These are phyloP conservation scores for Pichia sp. DNA, from an alignment of 1,139 yeast genomes.

Conservation along the genomic window DNA sequence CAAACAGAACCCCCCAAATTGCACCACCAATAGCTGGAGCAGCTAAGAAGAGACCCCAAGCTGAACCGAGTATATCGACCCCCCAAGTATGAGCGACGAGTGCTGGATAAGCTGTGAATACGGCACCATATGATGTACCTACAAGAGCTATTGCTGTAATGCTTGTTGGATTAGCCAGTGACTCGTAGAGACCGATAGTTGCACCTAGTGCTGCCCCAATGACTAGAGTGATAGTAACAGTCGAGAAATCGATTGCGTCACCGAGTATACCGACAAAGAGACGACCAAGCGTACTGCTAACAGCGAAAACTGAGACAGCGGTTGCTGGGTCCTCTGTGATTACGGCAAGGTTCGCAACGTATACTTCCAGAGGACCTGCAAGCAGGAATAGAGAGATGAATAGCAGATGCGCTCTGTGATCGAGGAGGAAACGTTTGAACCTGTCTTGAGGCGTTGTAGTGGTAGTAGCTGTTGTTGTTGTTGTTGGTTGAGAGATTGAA, in stretches of 20 bases:
- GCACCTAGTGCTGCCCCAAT: background rate
- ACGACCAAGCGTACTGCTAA: constrained; percentile 56
- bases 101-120: constrained; percentile 81
- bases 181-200: background rate
- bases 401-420: constrained; percentile 59
- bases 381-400: constrained; percentile 57
- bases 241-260: constrained; percentile 40
- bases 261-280: constrained; percentile 58
- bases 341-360: constrained; percentile 76
- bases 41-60: constrained; percentile 86
- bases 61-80: constrained; percentile 78
- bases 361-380: constrained; percentile 85
- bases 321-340: constrained; percentile 24
- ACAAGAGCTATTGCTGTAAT: constrained; percentile 31
- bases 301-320: constrained; percentile 43
- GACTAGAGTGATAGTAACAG: background rate
- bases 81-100: constrained; percentile 85
- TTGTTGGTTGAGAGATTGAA: too few species aligned
- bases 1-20: constrained; percentile 70
- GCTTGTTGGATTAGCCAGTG: background rate
- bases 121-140: constrained; percentile 75
- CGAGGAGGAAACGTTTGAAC: constrained; percentile 46
- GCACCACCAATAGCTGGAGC: constrained; percentile 87
- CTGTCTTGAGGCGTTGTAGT: constrained; percentile 39
- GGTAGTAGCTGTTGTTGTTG: too few species aligned